Evolutionary conservation across 495 filamentous ascomycete genomes (phyloP).

Genomic region (Astrothelium macrocarpum): DNA sequence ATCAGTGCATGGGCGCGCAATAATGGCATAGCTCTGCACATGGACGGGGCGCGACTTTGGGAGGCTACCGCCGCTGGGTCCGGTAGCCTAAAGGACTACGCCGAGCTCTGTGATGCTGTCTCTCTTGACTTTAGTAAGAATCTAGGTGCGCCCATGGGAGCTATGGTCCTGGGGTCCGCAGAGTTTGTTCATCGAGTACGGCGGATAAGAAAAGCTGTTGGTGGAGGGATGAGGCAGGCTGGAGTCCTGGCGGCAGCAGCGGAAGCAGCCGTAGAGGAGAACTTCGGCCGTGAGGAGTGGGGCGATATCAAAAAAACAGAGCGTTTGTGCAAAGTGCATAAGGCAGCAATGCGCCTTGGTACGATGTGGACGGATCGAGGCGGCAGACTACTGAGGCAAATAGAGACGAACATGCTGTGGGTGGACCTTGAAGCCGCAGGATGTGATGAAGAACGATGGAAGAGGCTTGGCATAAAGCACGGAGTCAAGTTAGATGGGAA

Average conservation of each 20-base stretch:
- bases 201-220: neutral
- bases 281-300: neutral
- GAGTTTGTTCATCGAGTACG: neutral
- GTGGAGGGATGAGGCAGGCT: neutral
- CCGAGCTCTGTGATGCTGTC: neutral
- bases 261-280: neutral
- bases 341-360: neutral
- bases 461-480: neutral
- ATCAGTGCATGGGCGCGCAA: neutral
- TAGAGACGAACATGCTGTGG: slow-evolving; percentile 6
- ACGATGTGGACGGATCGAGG: neutral
- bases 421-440: neutral
- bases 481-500: neutral
- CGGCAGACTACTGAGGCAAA: neutral
- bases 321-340: neutral
- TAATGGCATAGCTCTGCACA: slow-evolving; percentile 14
- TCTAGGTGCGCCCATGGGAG: neutral
- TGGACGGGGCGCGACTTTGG: slow-evolving; percentile 18
- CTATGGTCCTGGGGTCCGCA: neutral
- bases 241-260: neutral
- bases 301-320: neutral
- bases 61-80: slow-evolving; percentile 5
- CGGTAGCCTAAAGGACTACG: neutral
- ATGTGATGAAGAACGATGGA: neutral
- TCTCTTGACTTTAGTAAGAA: neutral